Evolutionary conservation across 176 grass and related monocot genomes (phyloP).

Genomic region (Musa beccarii): DNA sequence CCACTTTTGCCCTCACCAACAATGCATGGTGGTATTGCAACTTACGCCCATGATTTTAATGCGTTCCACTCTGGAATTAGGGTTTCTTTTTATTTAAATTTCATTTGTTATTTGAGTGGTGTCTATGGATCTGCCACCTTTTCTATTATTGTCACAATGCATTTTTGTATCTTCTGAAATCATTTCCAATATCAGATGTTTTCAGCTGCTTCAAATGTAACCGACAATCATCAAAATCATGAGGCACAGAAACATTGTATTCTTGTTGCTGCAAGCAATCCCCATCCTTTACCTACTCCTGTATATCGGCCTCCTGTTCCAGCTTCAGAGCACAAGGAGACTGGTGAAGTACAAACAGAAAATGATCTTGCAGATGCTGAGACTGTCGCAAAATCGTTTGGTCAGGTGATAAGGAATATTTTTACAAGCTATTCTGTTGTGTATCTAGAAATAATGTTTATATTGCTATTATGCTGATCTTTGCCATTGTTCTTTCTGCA

Average conservation of each 20-base stretch:
- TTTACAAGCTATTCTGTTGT: slow-evolving; percentile 11
- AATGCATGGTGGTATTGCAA: too few relatives aligned
- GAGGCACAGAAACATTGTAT: slow-evolving; percentile 91
- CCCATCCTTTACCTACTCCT: slow-evolving; percentile 69
- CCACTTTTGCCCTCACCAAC: too few relatives aligned
- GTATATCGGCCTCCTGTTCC: slow-evolving; percentile 45
- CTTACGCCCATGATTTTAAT: too few relatives aligned
- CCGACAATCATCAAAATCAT: slow-evolving; percentile 48
- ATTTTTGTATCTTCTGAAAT: background rate
- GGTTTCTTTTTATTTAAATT: too few relatives aligned
- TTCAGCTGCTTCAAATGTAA: slow-evolving; percentile 25
- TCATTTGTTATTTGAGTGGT: too few relatives aligned
- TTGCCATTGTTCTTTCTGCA: slow-evolving; percentile 39
- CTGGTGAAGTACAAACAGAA: slow-evolving; percentile 42
- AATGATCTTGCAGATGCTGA: slow-evolving; percentile 69
- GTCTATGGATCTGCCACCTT: too few relatives aligned
- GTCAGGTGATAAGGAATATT: slow-evolving; percentile 39
- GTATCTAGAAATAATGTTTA: slow-evolving; percentile 8
- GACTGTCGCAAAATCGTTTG: slow-evolving; percentile 66
- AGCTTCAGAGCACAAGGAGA: slow-evolving; percentile 52
- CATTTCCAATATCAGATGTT: slow-evolving; percentile 36
- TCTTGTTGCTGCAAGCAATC: slow-evolving; percentile 87
- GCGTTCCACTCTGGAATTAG: too few relatives aligned
- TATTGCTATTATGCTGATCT: background rate
- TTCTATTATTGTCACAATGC: too few relatives aligned